phyloP scores from a whole-genome alignment of 257 asterid species.

The Phtheirospermum japonicum region DNA sequence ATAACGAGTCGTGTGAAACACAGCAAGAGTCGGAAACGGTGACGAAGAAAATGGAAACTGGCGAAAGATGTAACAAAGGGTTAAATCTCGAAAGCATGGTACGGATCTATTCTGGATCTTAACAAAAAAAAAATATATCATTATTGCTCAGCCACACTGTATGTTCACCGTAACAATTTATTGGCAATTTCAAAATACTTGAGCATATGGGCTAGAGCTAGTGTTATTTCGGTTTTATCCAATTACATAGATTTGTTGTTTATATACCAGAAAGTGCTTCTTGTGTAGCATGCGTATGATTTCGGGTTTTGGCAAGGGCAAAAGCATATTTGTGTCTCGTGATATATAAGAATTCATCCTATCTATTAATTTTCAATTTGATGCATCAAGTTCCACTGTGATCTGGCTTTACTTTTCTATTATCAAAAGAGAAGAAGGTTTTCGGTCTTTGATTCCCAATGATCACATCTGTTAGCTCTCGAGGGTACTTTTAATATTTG shows the following conservation, averaged over 20 bases:
- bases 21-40: slow-evolving; percentile 21
- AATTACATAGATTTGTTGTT: neutral
- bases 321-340: slow-evolving; percentile 12
- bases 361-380: no score
- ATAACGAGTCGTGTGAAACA: slow-evolving; percentile 18
- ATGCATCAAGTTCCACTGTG: no score
- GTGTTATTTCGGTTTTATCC: neutral
- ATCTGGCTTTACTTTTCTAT: no score
- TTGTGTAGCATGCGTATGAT: neutral
- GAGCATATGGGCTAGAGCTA: no score
- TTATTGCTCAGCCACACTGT: no score
- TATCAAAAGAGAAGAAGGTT: no score
- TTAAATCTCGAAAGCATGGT: slow-evolving; percentile 2
- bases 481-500: no score
- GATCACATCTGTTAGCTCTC: no score
- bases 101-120: neutral
- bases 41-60: slow-evolving; percentile 19
- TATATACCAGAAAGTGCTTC: slow-evolving; percentile 3
- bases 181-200: no score
- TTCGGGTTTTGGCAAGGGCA: slow-evolving; percentile 16
- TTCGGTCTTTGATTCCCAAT: no score
- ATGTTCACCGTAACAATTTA: no score
- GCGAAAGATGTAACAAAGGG: slow-evolving; percentile 16
- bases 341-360: no score
- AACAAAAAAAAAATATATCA: neutral